A percentile compares a stretch with the other conserved stretches of the same genome.
These are phyloP conservation scores for Aspergillus novofumigatus DNA, from an alignment of 2,329 filamentous ascomycete genomes.

Conservation along the genomic window DNA sequence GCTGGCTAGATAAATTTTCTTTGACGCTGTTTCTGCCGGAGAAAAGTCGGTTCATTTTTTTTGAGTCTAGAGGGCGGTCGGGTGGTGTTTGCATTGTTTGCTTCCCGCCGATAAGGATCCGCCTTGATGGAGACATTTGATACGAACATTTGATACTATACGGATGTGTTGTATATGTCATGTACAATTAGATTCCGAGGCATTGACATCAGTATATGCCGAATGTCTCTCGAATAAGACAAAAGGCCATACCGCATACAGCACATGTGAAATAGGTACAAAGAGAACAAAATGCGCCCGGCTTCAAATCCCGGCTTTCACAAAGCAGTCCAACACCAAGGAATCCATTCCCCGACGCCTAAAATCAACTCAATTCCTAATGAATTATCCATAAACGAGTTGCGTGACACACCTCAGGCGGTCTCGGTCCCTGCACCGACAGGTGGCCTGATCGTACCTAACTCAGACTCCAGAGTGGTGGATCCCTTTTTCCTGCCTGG, in stretches of 20 bases:
- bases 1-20: constrained; percentile 10
- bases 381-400: neutral
- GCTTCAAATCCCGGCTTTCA: neutral
- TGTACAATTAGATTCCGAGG: neutral
- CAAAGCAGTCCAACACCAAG: neutral
- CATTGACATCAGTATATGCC: neutral
- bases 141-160: neutral
- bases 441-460: constrained; percentile 57
- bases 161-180: neutral
- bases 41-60: constrained; percentile 14
- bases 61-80: constrained; percentile 19
- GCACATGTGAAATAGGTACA: neutral
- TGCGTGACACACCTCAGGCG: constrained; percentile 13
- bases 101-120: constrained; percentile 6
- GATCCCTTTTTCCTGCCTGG: constrained; percentile 68
- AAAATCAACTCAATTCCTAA: constrained; percentile 1
- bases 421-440: constrained; percentile 12
- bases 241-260: neutral
- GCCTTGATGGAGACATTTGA: neutral
- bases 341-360: neutral
- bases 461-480: constrained; percentile 66
- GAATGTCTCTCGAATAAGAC: neutral
- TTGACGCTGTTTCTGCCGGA: constrained; percentile 4
- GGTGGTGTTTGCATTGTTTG: constrained; percentile 16
- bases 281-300: neutral